These are phyloP conservation scores for Suillus alpinus DNA, from an alignment of 768 basidiomycete species.

Conservation along the genomic window DNA sequence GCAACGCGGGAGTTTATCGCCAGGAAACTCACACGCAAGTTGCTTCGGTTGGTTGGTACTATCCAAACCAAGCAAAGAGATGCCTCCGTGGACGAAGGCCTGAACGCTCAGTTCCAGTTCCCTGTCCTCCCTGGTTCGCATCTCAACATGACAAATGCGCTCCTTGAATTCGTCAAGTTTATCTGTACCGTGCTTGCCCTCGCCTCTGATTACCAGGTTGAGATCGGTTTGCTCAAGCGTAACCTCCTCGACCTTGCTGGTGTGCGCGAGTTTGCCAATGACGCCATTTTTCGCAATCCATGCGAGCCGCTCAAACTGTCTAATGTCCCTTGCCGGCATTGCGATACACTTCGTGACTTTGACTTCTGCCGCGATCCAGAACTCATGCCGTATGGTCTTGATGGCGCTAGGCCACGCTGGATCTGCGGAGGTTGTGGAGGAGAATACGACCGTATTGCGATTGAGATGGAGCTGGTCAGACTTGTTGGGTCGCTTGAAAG, in stretches of 20 bases:
- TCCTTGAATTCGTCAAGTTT: constrained; percentile 88
- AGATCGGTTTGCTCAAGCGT: constrained; percentile 85
- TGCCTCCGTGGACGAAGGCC: constrained; percentile 52
- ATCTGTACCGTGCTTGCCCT: constrained; percentile 78
- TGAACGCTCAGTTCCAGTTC: constrained; percentile 65
- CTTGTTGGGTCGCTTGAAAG: constrained; percentile 68
- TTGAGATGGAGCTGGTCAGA: constrained; percentile 85
- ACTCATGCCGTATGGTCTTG: constrained; percentile 57
- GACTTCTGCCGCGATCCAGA: constrained; percentile 94
- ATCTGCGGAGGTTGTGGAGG: constrained; percentile 68
- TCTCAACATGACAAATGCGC: constrained; percentile 72
- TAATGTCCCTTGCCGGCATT: constrained; percentile 86
- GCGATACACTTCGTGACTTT: constrained; percentile 83
- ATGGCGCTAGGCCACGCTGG: constrained; percentile 58
- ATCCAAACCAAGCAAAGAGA: constrained; percentile 61
- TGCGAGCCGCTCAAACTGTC: constrained; percentile 83
- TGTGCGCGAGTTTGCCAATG: constrained; percentile 80
- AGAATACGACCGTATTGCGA: constrained; percentile 84
- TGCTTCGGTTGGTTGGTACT: constrained; percentile 67
- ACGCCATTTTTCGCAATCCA: constrained; percentile 87
- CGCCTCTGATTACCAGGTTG: constrained; percentile 77
- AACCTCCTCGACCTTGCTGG: constrained; percentile 87
- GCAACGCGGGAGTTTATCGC: constrained; percentile 73
- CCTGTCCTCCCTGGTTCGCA: constrained; percentile 87
- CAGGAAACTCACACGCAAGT: constrained; percentile 74